Conservation (phyloP, 1,284 basidiomycete genomes). For the Rhodotorula sp. region DNA sequence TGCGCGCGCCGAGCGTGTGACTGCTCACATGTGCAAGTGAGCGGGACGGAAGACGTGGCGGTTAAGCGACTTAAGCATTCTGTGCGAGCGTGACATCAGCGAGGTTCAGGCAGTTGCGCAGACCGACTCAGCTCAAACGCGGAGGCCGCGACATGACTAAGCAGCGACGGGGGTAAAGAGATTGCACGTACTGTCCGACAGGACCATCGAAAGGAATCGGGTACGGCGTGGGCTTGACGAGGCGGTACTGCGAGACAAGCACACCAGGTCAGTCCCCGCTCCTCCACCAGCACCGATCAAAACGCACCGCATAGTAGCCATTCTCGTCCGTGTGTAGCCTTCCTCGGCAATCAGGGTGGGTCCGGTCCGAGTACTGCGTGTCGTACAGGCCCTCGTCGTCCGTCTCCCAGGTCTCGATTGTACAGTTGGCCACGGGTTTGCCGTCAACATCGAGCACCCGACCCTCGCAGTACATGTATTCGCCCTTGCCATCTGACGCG, state of each 20-base stretch:
- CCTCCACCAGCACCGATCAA: too few species aligned
- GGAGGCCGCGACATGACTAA: too few species aligned
- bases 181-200: slow-evolving; percentile 51
- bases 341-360: slow-evolving; percentile 72
- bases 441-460: slow-evolving; percentile 59
- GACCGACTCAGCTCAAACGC: too few species aligned
- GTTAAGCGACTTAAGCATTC: slow-evolving; percentile 59
- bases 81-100: neutral
- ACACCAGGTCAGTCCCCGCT: too few species aligned
- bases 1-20: too few species aligned
- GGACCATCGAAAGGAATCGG: slow-evolving; percentile 55
- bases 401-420: slow-evolving; percentile 85
- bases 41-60: slow-evolving; percentile 66
- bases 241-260: slow-evolving; percentile 45
- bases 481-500: slow-evolving; percentile 75
- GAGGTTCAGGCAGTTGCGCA: neutral
- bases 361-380: slow-evolving; percentile 61
- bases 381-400: slow-evolving; percentile 59
- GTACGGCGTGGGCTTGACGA: slow-evolving; percentile 73
- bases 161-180: too few species aligned
- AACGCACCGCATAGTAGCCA: slow-evolving; percentile 57
- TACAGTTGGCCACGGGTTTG: slow-evolving; percentile 63
- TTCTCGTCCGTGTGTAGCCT: slow-evolving; percentile 63
- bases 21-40: slow-evolving; percentile 16
- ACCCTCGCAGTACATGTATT: slow-evolving; percentile 76